Evolutionary conservation across 768 basidiomycete species (phyloP).

Genomic region (Suillus luteus): DNA sequence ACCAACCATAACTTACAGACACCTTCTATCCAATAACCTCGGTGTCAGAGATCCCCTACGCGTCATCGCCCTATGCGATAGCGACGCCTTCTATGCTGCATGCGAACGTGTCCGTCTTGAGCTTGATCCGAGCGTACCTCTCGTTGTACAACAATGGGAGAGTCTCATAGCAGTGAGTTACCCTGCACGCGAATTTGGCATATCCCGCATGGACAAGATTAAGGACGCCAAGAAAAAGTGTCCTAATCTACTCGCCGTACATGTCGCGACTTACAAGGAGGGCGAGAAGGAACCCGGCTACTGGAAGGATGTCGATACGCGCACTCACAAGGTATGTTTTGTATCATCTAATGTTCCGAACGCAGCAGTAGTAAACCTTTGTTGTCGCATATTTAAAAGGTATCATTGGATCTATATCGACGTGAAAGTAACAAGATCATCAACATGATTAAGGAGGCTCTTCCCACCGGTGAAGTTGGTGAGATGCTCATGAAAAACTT

Average conservation of each 20-base stretch:
- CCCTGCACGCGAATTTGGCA: conserved; percentile 88
- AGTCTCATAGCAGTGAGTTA: conserved; percentile 94
- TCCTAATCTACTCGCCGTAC: conserved; percentile 81
- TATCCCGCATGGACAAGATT: conserved; percentile 86
- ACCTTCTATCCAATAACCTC: conserved; percentile 65
- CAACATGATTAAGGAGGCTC: conserved; percentile 74
- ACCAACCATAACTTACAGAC: conserved; percentile 78
- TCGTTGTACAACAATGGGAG: conserved; percentile 90
- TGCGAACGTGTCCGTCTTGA: conserved; percentile 86
- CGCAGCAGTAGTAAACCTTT: conserved; percentile 5
- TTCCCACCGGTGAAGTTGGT: conserved; percentile 86
- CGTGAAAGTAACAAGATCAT: conserved; percentile 89
- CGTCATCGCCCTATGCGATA: conserved; percentile 88
- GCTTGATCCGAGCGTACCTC: conserved; percentile 59
- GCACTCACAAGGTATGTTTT: conserved; percentile 81
- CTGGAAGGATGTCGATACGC: conserved; percentile 85
- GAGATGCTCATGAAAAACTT: conserved; percentile 17
- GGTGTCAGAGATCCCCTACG: conserved; percentile 78
- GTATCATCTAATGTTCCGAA: conserved; percentile 1
- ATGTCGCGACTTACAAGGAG: conserved; percentile 93
- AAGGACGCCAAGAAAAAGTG: conserved; percentile 85
- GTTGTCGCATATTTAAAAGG: conserved; percentile 49
- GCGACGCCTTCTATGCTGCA: conserved; percentile 80
- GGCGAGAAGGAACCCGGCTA: conserved; percentile 88
- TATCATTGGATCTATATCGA: conserved; percentile 91